Percentiles rank a stretch among this genome's conserved stretches.
Conservation (phyloP, 371 early-diverging fungal genomes). For the Zopfochytrium polystomum region DNA sequence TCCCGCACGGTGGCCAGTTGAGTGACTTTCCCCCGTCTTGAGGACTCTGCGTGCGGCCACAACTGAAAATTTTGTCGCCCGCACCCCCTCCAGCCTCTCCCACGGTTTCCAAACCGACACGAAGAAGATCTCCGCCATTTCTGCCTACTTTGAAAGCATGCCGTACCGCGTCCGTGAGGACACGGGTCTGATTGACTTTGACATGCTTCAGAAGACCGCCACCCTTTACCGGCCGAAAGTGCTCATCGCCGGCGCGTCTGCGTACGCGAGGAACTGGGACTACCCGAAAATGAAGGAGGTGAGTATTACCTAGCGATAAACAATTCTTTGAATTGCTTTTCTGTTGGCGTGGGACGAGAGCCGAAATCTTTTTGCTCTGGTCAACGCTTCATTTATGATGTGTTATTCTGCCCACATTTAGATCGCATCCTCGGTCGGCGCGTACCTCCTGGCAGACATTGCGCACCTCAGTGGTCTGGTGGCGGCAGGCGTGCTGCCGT, state of each 20-base stretch:
- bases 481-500: slow-evolving; percentile 82
- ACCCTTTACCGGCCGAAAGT: slow-evolving; percentile 93
- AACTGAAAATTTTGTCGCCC: neutral
- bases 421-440: slow-evolving; percentile 79
- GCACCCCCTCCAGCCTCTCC: slow-evolving; percentile 67
- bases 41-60: neutral
- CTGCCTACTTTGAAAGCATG: slow-evolving; percentile 94
- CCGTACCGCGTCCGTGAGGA: slow-evolving; percentile 92
- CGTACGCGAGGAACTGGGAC: slow-evolving; percentile 96
- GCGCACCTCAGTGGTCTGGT: slow-evolving; percentile 96
- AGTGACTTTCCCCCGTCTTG: too few species aligned
- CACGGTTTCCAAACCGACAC: slow-evolving; percentile 98
- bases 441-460: slow-evolving; percentile 97
- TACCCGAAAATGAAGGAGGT: slow-evolving; percentile 86
- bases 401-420: too few species aligned
- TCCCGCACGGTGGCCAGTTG: slow-evolving; percentile 99
- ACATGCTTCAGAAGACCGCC: slow-evolving; percentile 82
- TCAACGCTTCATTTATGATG: too few species aligned
- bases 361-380: too few species aligned
- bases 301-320: slow-evolving; percentile 13
- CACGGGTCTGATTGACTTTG: slow-evolving; percentile 95
- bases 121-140: slow-evolving; percentile 97
- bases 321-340: neutral
- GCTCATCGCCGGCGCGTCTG: slow-evolving; percentile 97
- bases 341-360: too few species aligned